Base-by-base conservation (phyloP, 2,329 filamentous ascomycete genomes). In the Herpomyces periplanetae region DNA sequence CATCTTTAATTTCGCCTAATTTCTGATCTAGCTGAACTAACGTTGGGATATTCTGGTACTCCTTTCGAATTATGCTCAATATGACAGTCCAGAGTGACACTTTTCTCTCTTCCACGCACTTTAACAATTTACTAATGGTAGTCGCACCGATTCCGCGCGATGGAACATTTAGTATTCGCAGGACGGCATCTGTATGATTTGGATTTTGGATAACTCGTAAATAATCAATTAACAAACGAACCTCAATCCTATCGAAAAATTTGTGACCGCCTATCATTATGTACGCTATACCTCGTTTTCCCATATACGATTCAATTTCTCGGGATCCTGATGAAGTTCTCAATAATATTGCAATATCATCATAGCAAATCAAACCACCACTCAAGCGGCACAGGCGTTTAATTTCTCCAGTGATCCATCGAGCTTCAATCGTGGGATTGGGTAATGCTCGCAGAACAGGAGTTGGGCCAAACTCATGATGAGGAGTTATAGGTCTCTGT, bases 181-280 rank as follows among this genome's bases (percentile, higher is more conserved):
- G 51, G 1, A 91, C 40, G 0, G 69, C 68, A 32, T 88, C 73
- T 28, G 73, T 85, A 33, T 84, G 73, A 17, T 65, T 51, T 1
- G 71, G 66, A 25, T 84, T 63, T 30, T 66, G 55, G 13, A 88
- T 56, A 3, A 84, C 61, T 13, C 71, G 54, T 7, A 91, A 44
- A 33, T 96, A 91, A 33, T 88, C 71, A 3, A 91, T 39, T 1
- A 91, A 35, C 4, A 69, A 48, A 35, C 80, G 84, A 32, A 91
- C 62, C 34, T 96, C 75, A 3, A 56, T 51, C 19, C 80, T 57
- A 28, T 96, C 80, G 31, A 84, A 91, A 34, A 96, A 96, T 23
- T 66, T 64, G 25, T 57, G 54, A 2, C 80, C 75, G 29, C 63
- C 75, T 19, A 91, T 60, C 73, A 91, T 88, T 19, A 58, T 58